Evolutionary conservation across 2,329 filamentous ascomycete species (phyloP).

Genomic region (Microcyclospora pomicola): DNA sequence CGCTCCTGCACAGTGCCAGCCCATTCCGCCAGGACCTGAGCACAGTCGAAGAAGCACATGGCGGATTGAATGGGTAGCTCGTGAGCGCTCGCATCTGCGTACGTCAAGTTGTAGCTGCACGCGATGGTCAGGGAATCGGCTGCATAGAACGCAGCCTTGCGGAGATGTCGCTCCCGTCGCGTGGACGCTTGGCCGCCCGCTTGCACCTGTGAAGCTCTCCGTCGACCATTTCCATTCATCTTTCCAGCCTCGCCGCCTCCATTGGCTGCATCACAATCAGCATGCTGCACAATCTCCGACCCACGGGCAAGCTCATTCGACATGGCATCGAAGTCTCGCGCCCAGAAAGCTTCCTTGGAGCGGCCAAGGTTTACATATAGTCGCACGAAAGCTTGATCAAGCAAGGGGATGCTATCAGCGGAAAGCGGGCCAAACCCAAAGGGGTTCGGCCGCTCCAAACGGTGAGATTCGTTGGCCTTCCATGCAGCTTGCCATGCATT

Average conservation of each 20-base stretch:
- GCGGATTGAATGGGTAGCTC: slow-evolving; percentile 83
- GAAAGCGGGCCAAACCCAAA: slow-evolving; percentile 70
- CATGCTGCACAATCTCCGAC: slow-evolving; percentile 59
- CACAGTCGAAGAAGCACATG: slow-evolving; percentile 86
- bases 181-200: slow-evolving; percentile 32
- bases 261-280: slow-evolving; percentile 30
- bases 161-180: slow-evolving; percentile 71
- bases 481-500: slow-evolving; percentile 91
- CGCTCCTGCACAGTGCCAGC: slow-evolving; percentile 84
- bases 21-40: slow-evolving; percentile 90
- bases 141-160: slow-evolving; percentile 91
- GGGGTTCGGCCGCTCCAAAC: slow-evolving; percentile 70
- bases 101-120: slow-evolving; percentile 71
- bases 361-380: slow-evolving; percentile 87
- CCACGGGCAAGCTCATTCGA: slow-evolving; percentile 72
- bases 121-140: slow-evolving; percentile 83
- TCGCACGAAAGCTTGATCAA: slow-evolving; percentile 84
- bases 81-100: slow-evolving; percentile 67
- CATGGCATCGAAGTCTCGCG: slow-evolving; percentile 84
- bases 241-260: slow-evolving; percentile 1
- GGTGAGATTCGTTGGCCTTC: slow-evolving; percentile 75
- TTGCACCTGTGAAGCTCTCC: slow-evolving; percentile 9
- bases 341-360: slow-evolving; percentile 88
- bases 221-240: slow-evolving; percentile 17
- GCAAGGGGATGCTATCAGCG: slow-evolving; percentile 76